Percentiles rank a stretch among this genome's conserved stretches.
Evolutionary conservation across 148 eudicot genomes (phyloP).

Genomic region (Chenopodium formosanum): DNA sequence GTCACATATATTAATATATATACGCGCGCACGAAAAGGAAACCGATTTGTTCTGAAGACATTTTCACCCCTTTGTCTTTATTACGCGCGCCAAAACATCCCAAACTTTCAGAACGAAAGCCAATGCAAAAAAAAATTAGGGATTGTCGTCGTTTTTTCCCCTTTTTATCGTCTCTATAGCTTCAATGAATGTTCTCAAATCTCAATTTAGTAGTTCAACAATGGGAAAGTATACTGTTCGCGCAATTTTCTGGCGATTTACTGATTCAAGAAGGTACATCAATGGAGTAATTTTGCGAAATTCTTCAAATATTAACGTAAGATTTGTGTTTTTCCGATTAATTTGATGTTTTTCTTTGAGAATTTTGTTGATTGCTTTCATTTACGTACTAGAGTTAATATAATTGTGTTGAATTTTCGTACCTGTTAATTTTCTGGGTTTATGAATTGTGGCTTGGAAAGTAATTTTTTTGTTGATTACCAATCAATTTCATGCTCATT

Average conservation of each 20-base stretch:
- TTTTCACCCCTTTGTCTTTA: background rate
- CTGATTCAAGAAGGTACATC: background rate
- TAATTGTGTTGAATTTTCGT: background rate
- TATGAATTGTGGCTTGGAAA: background rate
- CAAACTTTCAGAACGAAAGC: background rate
- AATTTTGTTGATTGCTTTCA: background rate
- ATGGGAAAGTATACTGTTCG: background rate
- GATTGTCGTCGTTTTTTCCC: background rate
- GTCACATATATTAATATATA: too few species aligned
- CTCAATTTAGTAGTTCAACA: background rate
- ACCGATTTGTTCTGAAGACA: too few species aligned
- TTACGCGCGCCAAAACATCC: conserved; percentile 24
- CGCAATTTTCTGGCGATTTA: background rate
- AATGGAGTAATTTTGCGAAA: background rate
- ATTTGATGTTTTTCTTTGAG: background rate
- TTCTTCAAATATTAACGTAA: conserved; percentile 5
- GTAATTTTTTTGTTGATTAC: background rate
- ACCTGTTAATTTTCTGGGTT: background rate
- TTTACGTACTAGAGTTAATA: background rate
- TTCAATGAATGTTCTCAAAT: background rate
- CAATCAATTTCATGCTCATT: background rate
- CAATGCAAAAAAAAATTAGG: background rate
- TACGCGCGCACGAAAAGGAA: too few species aligned
- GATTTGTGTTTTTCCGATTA: background rate
- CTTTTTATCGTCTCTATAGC: background rate